Percentiles rank a stretch among this genome's conserved stretches.
phyloP scores from a whole-genome alignment of 805 yeast genomes.

The Yamadazyma laniorum region DNA sequence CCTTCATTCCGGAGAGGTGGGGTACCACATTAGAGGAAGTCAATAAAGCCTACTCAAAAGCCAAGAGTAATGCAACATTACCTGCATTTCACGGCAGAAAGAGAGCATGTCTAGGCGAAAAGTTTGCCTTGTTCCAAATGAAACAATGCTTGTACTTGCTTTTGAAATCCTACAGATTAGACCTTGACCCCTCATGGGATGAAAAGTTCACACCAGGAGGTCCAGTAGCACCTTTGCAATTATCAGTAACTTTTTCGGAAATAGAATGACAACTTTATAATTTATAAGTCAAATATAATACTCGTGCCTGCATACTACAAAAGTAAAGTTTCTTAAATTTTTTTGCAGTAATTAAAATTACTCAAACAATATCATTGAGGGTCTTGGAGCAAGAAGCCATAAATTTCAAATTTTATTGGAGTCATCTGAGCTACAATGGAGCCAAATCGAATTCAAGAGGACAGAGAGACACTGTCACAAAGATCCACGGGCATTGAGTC shows the following conservation, averaged over 20 bases:
- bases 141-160: slow-evolving; percentile 39
- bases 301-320: neutral
- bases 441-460: no score
- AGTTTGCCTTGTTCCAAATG: slow-evolving; percentile 49
- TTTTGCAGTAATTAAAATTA: neutral
- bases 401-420: no score
- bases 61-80: slow-evolving; percentile 45
- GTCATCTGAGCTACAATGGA: no score
- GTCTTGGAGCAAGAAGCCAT: no score
- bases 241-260: slow-evolving; percentile 2
- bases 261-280: neutral
- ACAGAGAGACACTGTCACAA: no score
- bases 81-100: slow-evolving; percentile 60
- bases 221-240: slow-evolving; percentile 49
- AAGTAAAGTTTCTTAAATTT: no score
- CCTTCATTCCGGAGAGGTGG: slow-evolving; percentile 53
- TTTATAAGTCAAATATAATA: neutral
- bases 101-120: slow-evolving; percentile 61
- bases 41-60: slow-evolving; percentile 34
- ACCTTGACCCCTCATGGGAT: slow-evolving; percentile 43
- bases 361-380: no score
- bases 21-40: slow-evolving; percentile 41
- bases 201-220: slow-evolving; percentile 58
- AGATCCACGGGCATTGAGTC: no score
- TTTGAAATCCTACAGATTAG: slow-evolving; percentile 33